A percentile compares a stretch with the other conserved stretches of the same genome.
phyloP scores from a whole-genome alignment of 257 asterid genomes.

The Solanum gracilifrons region DNA sequence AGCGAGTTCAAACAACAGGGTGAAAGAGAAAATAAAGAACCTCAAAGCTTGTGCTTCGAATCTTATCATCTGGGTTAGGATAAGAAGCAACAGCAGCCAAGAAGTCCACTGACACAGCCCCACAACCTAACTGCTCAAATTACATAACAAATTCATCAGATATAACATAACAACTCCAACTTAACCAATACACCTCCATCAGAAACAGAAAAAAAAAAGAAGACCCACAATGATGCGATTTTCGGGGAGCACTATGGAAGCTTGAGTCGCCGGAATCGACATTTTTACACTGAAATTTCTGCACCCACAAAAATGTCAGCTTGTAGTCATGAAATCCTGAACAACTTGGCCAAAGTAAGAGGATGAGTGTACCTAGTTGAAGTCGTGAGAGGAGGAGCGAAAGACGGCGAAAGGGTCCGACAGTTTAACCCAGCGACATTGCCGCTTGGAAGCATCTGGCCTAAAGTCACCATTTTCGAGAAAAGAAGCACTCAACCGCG shows the following conservation, averaged over 20 bases:
- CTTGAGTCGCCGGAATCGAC: conserved; percentile 24
- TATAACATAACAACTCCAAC: background rate
- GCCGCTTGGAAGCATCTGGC: background rate
- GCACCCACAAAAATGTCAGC: background rate
- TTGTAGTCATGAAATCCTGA: background rate
- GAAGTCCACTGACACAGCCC: conserved; percentile 48
- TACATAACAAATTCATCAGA: conserved; percentile 2
- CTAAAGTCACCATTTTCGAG: background rate
- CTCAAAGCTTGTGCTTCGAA: conserved; percentile 70
- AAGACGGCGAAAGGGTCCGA: background rate
- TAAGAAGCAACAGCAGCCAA: conserved; percentile 83
- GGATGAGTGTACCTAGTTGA: background rate
- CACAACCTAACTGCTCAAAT: conserved; percentile 66
- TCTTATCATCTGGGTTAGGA: conserved; percentile 91
- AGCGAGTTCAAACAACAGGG: background rate
- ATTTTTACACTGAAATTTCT: conserved; percentile 30
- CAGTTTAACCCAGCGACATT: background rate
- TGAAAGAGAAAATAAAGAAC: conserved; percentile 14
- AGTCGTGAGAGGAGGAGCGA: background rate
- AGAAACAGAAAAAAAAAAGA: background rate
- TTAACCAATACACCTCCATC: background rate
- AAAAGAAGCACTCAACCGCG: background rate
- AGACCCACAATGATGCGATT: conserved; percentile 42
- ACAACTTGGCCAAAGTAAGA: background rate
- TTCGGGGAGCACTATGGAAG: conserved; percentile 32